Percentiles rank a stretch among this genome's conserved stretches.
These are phyloP conservation scores for Candida pini DNA, from an alignment of 805 yeast genomes.

Conservation along the genomic window DNA sequence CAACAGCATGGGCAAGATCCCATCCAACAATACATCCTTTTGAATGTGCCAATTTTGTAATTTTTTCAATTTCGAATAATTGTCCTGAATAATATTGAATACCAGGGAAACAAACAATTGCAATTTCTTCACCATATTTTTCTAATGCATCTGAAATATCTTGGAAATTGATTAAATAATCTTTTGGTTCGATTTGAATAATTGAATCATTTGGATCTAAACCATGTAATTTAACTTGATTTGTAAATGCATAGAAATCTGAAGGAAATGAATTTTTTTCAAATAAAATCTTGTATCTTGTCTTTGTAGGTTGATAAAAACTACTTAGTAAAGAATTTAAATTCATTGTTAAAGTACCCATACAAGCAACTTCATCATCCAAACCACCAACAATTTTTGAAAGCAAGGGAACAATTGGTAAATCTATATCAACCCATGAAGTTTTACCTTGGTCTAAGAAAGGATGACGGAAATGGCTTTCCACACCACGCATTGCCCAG, in stretches of 20 bases:
- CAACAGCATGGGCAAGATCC: conserved; percentile 95
- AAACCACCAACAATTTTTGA: conserved; percentile 75
- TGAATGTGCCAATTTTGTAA: conserved; percentile 58
- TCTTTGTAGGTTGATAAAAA: conserved; percentile 64
- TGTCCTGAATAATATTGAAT: conserved; percentile 93
- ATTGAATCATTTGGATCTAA: conserved; percentile 46
- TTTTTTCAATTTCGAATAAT: conserved; percentile 64
- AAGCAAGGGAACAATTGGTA: conserved; percentile 63
- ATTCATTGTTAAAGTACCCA: conserved; percentile 83
- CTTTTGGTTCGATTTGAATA: conserved; percentile 60
- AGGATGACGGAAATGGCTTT: conserved; percentile 75
- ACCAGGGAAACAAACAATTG: conserved; percentile 78
- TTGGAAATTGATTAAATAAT: conserved; percentile 52
- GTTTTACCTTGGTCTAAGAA: conserved; percentile 40
- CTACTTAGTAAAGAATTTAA: conserved; percentile 67
- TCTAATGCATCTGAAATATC: conserved; percentile 55
- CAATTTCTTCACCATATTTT: conserved; percentile 53
- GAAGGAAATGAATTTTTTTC: conserved; percentile 91
- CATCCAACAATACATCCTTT: conserved; percentile 67
- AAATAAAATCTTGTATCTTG: conserved; percentile 64
- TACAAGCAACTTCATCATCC: conserved; percentile 73
- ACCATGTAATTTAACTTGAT: conserved; percentile 62
- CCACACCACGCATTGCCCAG: conserved; percentile 79
- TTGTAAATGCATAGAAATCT: conserved; percentile 79
- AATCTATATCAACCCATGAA: conserved; percentile 80